phyloP scores from a whole-genome alignment of 2,329 filamentous ascomycete genomes.

The Metarhizium humberi region DNA sequence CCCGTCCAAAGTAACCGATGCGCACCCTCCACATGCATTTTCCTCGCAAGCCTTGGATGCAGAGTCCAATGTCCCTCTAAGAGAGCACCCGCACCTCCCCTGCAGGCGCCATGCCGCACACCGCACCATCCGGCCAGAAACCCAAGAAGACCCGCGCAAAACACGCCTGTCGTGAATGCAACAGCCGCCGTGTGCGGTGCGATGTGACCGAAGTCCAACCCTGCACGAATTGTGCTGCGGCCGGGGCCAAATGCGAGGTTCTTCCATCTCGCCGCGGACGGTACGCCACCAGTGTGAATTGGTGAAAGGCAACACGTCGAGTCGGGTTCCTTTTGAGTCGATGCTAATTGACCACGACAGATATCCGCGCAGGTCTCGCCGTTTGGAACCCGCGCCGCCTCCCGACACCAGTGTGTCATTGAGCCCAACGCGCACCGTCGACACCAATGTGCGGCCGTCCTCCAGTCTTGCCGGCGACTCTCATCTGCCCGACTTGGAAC shows the following conservation, averaged over 20 bases:
- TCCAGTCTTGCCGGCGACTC: slow-evolving; percentile 3
- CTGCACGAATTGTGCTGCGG: slow-evolving; percentile 21
- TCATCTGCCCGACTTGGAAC: slow-evolving; percentile 1
- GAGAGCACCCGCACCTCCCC: neutral
- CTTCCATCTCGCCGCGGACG: slow-evolving; percentile 24
- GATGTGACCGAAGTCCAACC: slow-evolving; percentile 24
- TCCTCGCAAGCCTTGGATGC: neutral
- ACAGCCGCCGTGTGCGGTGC: slow-evolving; percentile 24
- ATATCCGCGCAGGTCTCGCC: slow-evolving; percentile 15
- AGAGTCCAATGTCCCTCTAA: slow-evolving; percentile 1
- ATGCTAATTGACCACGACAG: slow-evolving; percentile 3
- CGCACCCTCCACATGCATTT: neutral
- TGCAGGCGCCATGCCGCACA: slow-evolving; percentile 2
- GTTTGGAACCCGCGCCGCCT: slow-evolving; percentile 9
- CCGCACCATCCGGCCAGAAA: neutral
- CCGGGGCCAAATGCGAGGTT: slow-evolving; percentile 20
- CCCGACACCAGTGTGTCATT: slow-evolving; percentile 5
- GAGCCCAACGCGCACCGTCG: slow-evolving; percentile 3
- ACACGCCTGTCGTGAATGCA: slow-evolving; percentile 25
- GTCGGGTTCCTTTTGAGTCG: neutral
- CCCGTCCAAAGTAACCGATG: neutral
- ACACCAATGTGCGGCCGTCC: neutral
- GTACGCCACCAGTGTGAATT: slow-evolving; percentile 9
- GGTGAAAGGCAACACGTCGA: neutral
- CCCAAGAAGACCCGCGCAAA: slow-evolving; percentile 26